Conservation (phyloP, 78 protist species). For the Mastigamoeba balamuthi region DNA sequence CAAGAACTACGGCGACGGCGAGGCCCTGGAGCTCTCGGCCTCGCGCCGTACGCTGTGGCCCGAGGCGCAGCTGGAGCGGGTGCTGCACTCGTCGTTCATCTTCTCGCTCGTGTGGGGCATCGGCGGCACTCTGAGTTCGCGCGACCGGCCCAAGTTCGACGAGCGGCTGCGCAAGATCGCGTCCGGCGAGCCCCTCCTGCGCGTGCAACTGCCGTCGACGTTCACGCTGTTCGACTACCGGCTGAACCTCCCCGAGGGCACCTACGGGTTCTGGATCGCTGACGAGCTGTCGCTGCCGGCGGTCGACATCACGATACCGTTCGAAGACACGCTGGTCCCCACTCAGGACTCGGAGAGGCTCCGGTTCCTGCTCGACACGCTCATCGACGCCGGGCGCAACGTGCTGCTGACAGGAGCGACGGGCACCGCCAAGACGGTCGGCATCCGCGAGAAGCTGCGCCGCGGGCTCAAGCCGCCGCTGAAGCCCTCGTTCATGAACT, state of each 20-base stretch:
- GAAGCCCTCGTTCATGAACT: constrained; percentile 18
- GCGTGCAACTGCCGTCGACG: too few species aligned
- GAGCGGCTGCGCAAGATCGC: neutral
- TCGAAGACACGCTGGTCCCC: constrained; percentile 63
- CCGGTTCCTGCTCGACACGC: constrained; percentile 27
- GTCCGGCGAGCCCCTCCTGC: neutral
- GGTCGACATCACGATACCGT: neutral
- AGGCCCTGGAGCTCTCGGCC: constrained; percentile 39
- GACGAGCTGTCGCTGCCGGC: too few species aligned
- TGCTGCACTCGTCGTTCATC: constrained; percentile 24
- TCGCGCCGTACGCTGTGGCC: neutral
- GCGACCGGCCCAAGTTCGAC: neutral
- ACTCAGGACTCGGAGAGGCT: constrained; percentile 71
- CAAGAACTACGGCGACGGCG: neutral
- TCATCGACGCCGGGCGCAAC: constrained; percentile 16
- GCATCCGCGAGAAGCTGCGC: constrained; percentile 29
- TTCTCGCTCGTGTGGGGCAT: constrained; percentile 52
- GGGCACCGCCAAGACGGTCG: constrained; percentile 77
- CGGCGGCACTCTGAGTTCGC: neutral
- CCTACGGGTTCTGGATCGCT: too few species aligned
- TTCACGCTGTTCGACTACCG: too few species aligned
- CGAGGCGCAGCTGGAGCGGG: neutral
- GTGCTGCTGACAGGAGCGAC: constrained; percentile 70
- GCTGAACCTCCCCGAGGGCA: too few species aligned
- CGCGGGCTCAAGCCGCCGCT: constrained; percentile 10